Evolutionary conservation across 306 rosid genomes (phyloP).

Genomic region (Sophora flavescens): DNA sequence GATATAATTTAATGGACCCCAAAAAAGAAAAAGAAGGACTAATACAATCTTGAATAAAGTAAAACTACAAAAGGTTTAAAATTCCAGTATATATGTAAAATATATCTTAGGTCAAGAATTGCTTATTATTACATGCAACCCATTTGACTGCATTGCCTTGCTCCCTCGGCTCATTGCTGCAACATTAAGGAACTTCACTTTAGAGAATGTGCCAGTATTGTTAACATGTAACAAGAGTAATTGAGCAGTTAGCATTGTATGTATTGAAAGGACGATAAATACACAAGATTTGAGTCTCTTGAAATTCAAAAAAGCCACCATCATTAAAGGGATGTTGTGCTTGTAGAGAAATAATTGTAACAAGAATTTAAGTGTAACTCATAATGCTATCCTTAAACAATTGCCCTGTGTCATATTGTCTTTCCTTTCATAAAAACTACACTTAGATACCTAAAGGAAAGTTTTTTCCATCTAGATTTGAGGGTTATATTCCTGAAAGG

Average conservation of each 20-base stretch:
- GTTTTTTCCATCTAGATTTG: not conserved
- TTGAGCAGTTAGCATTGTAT: not conserved
- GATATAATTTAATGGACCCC: not conserved
- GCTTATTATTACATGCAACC: constrained; percentile 1
- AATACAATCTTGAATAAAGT: not conserved
- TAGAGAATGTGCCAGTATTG: not conserved
- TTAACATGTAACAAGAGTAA: not conserved
- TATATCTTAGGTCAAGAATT: not conserved
- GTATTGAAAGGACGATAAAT: not conserved
- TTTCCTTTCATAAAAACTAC: not conserved
- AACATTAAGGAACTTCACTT: not conserved
- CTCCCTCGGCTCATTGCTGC: constrained; percentile 6
- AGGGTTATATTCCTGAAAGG: not conserved
- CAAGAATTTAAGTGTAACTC: not conserved
- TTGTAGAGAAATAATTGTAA: not conserved
- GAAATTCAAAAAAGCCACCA: not conserved
- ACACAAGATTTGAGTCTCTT: not conserved
- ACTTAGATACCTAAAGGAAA: no score
- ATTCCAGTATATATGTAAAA: not conserved
- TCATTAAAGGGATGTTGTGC: not conserved
- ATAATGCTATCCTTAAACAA: not conserved
- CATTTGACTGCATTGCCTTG: not conserved
- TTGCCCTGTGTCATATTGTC: not conserved
- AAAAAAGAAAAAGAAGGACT: not conserved
- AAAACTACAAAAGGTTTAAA: not conserved